Conservation (phyloP, 306 rosid genomes). For the Medicago truncatula region MtrunA17r5.0-ANR NC_053049.1:34309501-34310000, state of each 20-base stretch:
- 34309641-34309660: constrained; percentile 31
- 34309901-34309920: not conserved
- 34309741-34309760: not conserved
- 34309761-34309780: constrained; percentile 1
- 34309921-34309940: not conserved
- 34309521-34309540: constrained; percentile 93
- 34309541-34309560: constrained; percentile 89
- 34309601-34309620: constrained; percentile 43
- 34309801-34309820: not conserved
- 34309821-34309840: not conserved
- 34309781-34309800: not conserved
- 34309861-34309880: not conserved
- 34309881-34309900: not conserved
- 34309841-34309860: not conserved
- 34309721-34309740: constrained; percentile 19
- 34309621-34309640: constrained; percentile 5
- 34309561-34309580: constrained; percentile 97
- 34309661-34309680: not conserved
- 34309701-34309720: constrained; percentile 20
- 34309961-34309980: not conserved
- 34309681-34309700: not conserved
- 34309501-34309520: constrained; percentile 90
- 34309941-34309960: not conserved
- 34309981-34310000: not conserved
- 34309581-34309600: constrained; percentile 99